Evolutionary conservation across 1,139 yeast species (phyloP).

Genomic region (Scheffersomyces quercinus): DNA sequence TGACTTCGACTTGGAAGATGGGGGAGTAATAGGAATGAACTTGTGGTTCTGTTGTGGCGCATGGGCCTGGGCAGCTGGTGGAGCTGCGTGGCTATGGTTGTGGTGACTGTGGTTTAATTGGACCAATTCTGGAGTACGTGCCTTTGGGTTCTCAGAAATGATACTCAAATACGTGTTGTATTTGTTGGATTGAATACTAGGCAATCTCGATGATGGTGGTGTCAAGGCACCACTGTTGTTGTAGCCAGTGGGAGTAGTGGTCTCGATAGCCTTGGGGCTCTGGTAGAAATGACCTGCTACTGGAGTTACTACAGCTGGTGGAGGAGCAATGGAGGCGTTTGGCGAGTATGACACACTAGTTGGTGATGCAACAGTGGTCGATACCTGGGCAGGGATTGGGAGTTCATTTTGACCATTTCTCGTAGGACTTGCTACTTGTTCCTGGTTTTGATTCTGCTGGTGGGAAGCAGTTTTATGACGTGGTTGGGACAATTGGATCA

Average conservation of each 20-base stretch:
- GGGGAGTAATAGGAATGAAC: slow-evolving; percentile 48
- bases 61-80: slow-evolving; percentile 2
- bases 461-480: slow-evolving; percentile 3
- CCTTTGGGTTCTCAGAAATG: slow-evolving; percentile 9
- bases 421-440: background rate
- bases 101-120: background rate
- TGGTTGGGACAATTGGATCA: slow-evolving; percentile 38
- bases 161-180: slow-evolving; percentile 10
- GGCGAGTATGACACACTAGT: slow-evolving; percentile 1
- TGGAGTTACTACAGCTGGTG: slow-evolving; percentile 7
- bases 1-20: slow-evolving; percentile 34
- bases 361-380: slow-evolving; percentile 4
- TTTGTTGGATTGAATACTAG: slow-evolving; percentile 8
- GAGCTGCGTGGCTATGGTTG: slow-evolving; percentile 2
- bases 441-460: background rate
- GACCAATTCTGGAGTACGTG: background rate
- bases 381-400: background rate
- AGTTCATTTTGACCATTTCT: slow-evolving; percentile 1
- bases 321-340: slow-evolving; percentile 4
- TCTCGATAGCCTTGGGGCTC: slow-evolving; percentile 3
- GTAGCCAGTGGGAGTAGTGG: slow-evolving; percentile 9
- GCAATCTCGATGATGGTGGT: slow-evolving; percentile 11
- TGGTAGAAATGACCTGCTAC: background rate
- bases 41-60: slow-evolving; percentile 19
- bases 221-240: slow-evolving; percentile 12